Base-by-base conservation (phyloP, 116 monocot species). In the Papilionanthe hybrid region DNA sequence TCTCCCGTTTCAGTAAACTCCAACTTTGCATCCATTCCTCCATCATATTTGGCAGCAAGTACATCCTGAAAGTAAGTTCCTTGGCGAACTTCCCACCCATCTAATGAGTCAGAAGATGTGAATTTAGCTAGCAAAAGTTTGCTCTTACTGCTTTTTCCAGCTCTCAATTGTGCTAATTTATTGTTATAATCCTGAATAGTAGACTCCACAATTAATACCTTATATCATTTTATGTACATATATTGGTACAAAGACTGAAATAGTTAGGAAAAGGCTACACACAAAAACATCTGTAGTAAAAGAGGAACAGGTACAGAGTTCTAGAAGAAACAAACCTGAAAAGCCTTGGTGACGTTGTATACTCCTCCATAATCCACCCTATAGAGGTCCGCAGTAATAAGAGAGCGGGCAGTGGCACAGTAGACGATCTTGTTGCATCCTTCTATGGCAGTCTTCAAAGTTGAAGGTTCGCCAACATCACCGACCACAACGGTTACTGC, bases 61-160 rank as follows among this genome's bases (percentile, higher is more conserved):
- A 85, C 86, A 83, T 94, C 89, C 75, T 91, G 86, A 84, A 98
- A 93, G 80, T 98, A 98, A 56, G 94, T 85, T 76, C 95, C 98
- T 43, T 91, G 79, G 30, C 90, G 84, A 77, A 98, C 91, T 84
- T 89, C 91, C 98, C 98, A 98, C 68, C 86, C 95, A 15, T 91
- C 72, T 77, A 98, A 74, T 43, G 94, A 89, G 57, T 94, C 78
- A 9, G 77, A 76, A 68, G 94, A 88, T 77, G 82, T 90, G 78
- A 98, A 98, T 81, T 98, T 98, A 49, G 98, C 98, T 79, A 98
- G 87, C 82, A 94, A 71, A 74, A 94, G 91, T 75, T 98, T 98
- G 82, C 97, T 97, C 66, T 97, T 97, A 86, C 97, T 97, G 80
- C 98, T 98, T 85, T 93, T 98, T 20, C 98, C 98, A 79, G 98